These are phyloP conservation scores for Taphrina flavorubra DNA, from an alignment of 1,139 yeast genomes.

Conservation along the genomic window DNA sequence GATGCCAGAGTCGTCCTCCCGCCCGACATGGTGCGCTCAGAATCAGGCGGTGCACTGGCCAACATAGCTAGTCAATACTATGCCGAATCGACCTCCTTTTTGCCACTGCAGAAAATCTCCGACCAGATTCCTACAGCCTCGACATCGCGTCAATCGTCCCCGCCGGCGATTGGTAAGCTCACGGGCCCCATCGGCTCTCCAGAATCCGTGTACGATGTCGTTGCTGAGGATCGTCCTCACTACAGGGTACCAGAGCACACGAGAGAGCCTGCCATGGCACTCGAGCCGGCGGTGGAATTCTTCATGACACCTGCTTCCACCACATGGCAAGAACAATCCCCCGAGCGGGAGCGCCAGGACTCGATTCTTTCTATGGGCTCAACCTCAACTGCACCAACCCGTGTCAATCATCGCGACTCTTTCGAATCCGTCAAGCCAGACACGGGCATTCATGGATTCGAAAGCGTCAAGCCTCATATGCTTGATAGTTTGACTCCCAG, in stretches of 20 bases:
- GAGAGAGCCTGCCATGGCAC: constrained; percentile 12
- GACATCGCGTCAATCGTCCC: not conserved
- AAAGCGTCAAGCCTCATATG: not conserved
- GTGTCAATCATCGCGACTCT: not conserved
- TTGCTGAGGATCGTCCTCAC: not conserved
- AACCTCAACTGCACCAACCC: not conserved
- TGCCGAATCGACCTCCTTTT: constrained; percentile 7
- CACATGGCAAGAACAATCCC: constrained; percentile 25
- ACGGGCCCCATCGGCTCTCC: not conserved
- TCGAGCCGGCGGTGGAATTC: constrained; percentile 23
- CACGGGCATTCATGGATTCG: not conserved
- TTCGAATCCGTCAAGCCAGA: not conserved
- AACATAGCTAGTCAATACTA: constrained; percentile 21
- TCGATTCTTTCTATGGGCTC: not conserved
- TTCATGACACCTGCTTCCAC: constrained; percentile 1
- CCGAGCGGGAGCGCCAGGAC: constrained; percentile 8
- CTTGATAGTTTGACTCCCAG: not conserved
- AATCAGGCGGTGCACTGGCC: constrained; percentile 20
- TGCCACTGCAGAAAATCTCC: not conserved
- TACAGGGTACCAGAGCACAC: not conserved
- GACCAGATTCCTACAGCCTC: not conserved
- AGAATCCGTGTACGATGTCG: constrained; percentile 2
- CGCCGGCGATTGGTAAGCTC: not conserved
- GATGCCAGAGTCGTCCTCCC: constrained; percentile 1
- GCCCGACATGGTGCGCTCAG: constrained; percentile 7